Conservation (phyloP, 306 rosid genomes). For the Rosa persica region DNA sequence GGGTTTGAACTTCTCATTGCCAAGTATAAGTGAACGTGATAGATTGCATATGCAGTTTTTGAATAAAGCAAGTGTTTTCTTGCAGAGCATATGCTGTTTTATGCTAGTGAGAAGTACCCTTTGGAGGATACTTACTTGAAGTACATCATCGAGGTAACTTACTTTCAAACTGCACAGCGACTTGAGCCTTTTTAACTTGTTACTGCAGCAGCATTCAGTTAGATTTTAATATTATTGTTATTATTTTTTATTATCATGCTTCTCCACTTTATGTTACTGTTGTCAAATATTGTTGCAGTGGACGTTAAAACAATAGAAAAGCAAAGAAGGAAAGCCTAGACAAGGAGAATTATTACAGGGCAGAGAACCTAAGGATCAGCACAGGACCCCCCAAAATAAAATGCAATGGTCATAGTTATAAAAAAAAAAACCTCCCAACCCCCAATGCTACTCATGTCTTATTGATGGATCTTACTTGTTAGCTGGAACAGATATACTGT, state of each 20-base stretch:
- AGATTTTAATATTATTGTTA: background rate
- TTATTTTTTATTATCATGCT: background rate
- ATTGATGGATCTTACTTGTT: background rate
- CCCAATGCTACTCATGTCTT: background rate
- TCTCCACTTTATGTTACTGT: background rate
- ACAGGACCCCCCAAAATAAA: background rate
- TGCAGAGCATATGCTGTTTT: constrained; percentile 96
- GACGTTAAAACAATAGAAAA: background rate
- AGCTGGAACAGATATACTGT: background rate
- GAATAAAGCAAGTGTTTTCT: constrained; percentile 12
- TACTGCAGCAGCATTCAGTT: background rate
- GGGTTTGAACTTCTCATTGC: background rate
- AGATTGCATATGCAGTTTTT: background rate
- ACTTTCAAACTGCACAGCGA: constrained; percentile 1
- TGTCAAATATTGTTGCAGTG: background rate
- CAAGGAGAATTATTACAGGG: background rate
- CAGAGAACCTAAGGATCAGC: background rate
- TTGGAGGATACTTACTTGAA: constrained; percentile 86
- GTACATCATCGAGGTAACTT: constrained; percentile 75
- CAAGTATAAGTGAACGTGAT: no score
- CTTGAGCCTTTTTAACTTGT: background rate
- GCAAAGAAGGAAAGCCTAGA: background rate
- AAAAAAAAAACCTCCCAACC: background rate
- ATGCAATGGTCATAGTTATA: background rate
- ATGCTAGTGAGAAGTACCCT: constrained; percentile 97